phyloP scores from a whole-genome alignment of 2,329 filamentous ascomycete species.

The Colletotrichum viniferum region DNA sequence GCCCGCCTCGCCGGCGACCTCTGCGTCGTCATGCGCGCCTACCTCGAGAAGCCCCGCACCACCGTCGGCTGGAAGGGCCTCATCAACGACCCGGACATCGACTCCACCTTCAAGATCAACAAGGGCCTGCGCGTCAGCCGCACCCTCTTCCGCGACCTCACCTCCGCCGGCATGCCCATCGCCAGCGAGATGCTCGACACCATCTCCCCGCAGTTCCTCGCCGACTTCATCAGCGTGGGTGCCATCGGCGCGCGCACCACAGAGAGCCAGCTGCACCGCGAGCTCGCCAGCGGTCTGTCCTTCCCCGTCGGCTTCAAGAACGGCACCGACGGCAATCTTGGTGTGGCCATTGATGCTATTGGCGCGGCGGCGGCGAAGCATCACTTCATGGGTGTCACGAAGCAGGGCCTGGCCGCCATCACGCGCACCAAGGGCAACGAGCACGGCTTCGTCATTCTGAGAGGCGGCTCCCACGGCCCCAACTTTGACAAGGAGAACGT shows the following conservation, averaged over 20 bases:
- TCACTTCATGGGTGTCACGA: conserved; percentile 98
- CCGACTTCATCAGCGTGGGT: conserved; percentile 92
- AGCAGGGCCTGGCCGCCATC: conserved; percentile 94
- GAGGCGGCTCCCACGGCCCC: conserved; percentile 88
- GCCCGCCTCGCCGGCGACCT: conserved; percentile 83
- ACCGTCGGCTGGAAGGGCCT: conserved; percentile 99
- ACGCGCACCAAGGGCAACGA: conserved; percentile 93
- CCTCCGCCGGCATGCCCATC: conserved; percentile 86
- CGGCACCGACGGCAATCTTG: conserved; percentile 90
- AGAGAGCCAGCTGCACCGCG: conserved; percentile 94
- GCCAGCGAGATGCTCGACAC: conserved; percentile 99
- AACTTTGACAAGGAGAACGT: conserved; percentile 93
- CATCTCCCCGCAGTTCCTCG: conserved; percentile 96
- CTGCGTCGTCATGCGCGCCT: conserved; percentile 95
- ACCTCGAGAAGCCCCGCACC: conserved; percentile 97
- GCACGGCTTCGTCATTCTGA: conserved; percentile 95
- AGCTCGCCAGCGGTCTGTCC: conserved; percentile 91
- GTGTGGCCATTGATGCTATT: conserved; percentile 94
- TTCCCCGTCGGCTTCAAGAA: conserved; percentile 99
- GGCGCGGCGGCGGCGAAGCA: conserved; percentile 84
- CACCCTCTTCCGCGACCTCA: conserved; percentile 92
- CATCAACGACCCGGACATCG: conserved; percentile 98
- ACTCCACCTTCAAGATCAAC: conserved; percentile 98
- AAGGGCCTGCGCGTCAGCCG: conserved; percentile 93
- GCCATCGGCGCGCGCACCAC: conserved; percentile 96